A percentile compares a stretch with the other conserved stretches of the same genome.
Evolutionary conservation across 2,329 filamentous ascomycete genomes (phyloP).

Genomic region (Elsinoe batatas): DNA sequence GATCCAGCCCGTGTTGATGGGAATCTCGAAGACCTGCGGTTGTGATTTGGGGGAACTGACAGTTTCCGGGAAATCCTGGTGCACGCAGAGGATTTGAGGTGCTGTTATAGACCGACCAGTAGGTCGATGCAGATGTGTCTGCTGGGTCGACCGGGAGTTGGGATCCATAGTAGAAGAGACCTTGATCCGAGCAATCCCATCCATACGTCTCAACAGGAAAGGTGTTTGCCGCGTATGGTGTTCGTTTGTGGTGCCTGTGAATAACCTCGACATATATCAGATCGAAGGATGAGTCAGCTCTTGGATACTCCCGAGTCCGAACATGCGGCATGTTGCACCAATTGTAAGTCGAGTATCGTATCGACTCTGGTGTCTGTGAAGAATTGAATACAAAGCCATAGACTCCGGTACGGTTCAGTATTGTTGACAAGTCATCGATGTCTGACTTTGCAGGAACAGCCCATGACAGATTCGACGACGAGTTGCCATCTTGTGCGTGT

Average conservation of each 20-base stretch:
- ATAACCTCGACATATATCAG: slow-evolving; percentile 72
- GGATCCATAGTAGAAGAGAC: slow-evolving; percentile 59
- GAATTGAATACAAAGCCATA: slow-evolving; percentile 68
- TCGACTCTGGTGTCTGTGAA: slow-evolving; percentile 45
- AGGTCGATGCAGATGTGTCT: slow-evolving; percentile 46
- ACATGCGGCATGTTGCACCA: slow-evolving; percentile 86
- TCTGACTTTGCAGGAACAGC: slow-evolving; percentile 45
- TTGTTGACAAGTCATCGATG: slow-evolving; percentile 53
- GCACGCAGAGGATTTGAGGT: slow-evolving; percentile 57
- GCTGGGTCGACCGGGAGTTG: slow-evolving; percentile 37
- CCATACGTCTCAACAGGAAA: slow-evolving; percentile 63
- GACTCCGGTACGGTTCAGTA: slow-evolving; percentile 50
- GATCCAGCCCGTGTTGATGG: slow-evolving; percentile 64
- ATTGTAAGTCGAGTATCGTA: slow-evolving; percentile 58
- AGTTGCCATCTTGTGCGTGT: slow-evolving; percentile 7
- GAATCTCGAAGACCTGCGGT: slow-evolving; percentile 61
- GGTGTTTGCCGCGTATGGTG: slow-evolving; percentile 66
- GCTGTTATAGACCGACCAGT: slow-evolving; percentile 56
- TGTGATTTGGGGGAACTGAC: slow-evolving; percentile 75
- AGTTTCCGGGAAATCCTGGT: slow-evolving; percentile 60
- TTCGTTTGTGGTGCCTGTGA: slow-evolving; percentile 77
- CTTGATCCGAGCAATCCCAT: slow-evolving; percentile 64
- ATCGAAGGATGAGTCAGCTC: slow-evolving; percentile 44
- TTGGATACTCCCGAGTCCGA: slow-evolving; percentile 53
- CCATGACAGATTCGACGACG: slow-evolving; percentile 42